Conservation (phyloP, 169 alveolate genomes). For the Plasmodium falciparum region DNA sequence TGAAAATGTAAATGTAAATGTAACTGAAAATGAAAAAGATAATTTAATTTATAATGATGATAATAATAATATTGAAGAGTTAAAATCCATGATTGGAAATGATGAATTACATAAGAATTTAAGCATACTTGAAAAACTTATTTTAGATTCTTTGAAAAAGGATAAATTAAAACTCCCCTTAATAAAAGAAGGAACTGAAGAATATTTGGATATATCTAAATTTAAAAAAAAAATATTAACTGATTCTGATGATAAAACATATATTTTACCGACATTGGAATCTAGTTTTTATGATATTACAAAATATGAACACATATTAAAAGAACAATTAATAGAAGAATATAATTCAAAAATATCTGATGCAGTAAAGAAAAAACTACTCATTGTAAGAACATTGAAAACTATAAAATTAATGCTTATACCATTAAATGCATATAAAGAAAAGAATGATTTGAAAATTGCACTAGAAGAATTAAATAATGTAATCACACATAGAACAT, state of each 20-base stretch:
- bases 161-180: constrained; percentile 31
- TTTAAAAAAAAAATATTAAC: constrained; percentile 7
- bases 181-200: constrained; percentile 3
- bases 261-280: constrained; percentile 3
- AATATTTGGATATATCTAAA: constrained; percentile 27
- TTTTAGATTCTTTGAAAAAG: constrained; percentile 22
- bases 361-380: not conserved
- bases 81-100: constrained; percentile 30
- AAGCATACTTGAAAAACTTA: constrained; percentile 16
- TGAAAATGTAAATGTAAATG: too few species aligned
- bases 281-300: constrained; percentile 13
- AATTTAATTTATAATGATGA: not conserved
- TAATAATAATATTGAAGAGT: constrained; percentile 11
- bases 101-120: constrained; percentile 30
- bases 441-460: constrained; percentile 12
- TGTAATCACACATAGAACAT: not conserved
- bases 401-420: not conserved
- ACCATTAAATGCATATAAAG: constrained; percentile 5
- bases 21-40: too few species aligned
- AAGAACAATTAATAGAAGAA: constrained; percentile 6
- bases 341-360: constrained; percentile 13
- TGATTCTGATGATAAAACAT: not conserved
- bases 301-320: constrained; percentile 42
- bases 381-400: constrained; percentile 18
- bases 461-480: constrained; percentile 11